Conservation (phyloP, 129 eudicot species). For the Apium graveolens region DNA sequence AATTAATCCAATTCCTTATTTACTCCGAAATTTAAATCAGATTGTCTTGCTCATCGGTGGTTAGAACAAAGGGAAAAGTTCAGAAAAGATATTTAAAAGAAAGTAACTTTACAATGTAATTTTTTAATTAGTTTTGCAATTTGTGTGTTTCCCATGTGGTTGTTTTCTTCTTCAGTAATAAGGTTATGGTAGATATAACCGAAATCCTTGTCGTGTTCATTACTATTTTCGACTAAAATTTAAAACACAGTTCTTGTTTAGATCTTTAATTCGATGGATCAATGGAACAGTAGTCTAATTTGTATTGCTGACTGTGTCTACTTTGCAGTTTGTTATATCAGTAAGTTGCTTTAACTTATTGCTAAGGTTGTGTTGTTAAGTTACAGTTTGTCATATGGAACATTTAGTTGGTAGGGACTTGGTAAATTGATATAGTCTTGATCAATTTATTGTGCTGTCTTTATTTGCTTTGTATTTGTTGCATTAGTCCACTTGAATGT, state of each 20-base stretch:
- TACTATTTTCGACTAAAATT: background rate
- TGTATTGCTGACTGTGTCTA: background rate
- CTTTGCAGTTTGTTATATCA: background rate
- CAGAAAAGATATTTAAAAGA: background rate
- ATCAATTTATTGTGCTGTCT: background rate
- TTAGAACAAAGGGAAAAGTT: background rate
- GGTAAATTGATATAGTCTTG: background rate
- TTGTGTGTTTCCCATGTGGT: background rate
- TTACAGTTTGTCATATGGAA: background rate
- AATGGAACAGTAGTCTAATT: background rate
- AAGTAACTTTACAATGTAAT: background rate
- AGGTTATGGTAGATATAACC: background rate
- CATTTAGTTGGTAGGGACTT: background rate
- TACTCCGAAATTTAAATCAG: background rate
- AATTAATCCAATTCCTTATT: background rate
- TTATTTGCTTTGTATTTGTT: background rate
- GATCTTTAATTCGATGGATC: background rate
- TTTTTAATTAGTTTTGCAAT: background rate
- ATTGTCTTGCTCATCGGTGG: background rate
- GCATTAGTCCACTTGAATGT: conserved; percentile 1
- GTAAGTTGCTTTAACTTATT: background rate
- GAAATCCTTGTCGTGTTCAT: background rate
- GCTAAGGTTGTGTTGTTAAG: background rate
- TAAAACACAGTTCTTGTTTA: background rate
- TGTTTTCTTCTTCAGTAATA: background rate